Evolutionary conservation across 306 rosid genomes (phyloP), one percentile per base, ranked within the genome.

Genomic region (Lupinus albus): DNA sequence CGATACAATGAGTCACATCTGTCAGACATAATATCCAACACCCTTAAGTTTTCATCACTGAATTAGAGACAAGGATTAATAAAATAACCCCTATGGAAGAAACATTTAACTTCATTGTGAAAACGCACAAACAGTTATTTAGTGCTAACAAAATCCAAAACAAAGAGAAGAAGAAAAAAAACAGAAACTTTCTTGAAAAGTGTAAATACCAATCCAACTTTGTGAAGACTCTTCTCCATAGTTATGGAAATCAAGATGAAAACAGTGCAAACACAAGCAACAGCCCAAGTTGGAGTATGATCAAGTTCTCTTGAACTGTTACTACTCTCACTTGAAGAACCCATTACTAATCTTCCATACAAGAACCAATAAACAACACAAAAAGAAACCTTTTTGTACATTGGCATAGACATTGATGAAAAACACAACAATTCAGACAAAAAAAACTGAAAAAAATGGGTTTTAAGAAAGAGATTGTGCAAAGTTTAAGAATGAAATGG

Each of bases 231-330:
- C 75, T 80, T 93, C 80, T 93, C 99, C 72, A 94, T 45, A 6
- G 25, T 41, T 0, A 90, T 33, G 47, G 99, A 94, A 28, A 94
- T 55, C 70, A 94, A 49, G 71, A 94, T 88, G 68, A 94, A 86
- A 25, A 86, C 72, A 57, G 96, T 83, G 71, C 91, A 94, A 11
- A 94, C 96, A 64, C 82, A 81, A 11, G 96, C 89, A 45, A 94
- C 95, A 39, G 99, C 96, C 99, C 99, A 94, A 0, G 99, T 90
- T 10, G 97, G 96, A 32, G 99, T 94, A 75, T 76, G 81, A 78
- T 88, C 88, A 21, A 94, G 96, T 10, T 85, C 68, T 66, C 80
- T 87, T 6, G 82, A 48, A 75, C 11, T 55, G 13, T 49, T 12
- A 47, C 77, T 70, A 1, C 67, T 44, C 35, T 65, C 84, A n/a